Base-by-base conservation (phyloP, 495 filamentous ascomycete genomes). In the Penicillium cinerascens region DNA sequence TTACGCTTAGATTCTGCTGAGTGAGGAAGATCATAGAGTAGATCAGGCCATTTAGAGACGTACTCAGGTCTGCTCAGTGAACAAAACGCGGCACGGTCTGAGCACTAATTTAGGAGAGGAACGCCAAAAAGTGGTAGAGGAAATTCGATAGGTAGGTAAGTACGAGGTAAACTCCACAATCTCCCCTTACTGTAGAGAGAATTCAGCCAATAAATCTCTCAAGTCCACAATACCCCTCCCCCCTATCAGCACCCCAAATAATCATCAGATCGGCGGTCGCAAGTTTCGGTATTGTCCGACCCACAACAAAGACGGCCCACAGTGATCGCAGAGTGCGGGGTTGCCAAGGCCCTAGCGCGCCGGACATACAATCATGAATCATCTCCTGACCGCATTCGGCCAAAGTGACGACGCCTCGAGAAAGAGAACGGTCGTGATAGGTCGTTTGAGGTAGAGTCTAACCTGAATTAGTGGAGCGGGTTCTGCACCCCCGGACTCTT, bases 361-460 rank as follows among this genome's bases (percentile, higher is more conserved):
- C 18, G 40, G 20, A 29, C 10, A 42, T 27, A 45, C 23, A 52
- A 41, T 48, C 42, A 55, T 56, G 61, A 54, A 49, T 61, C 58
- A 61, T 53, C 21, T 27, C 18, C 38, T 40, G 41, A 50, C 23
- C 35, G 23, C 11, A 33, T 10, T 10, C 29, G 0, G 29, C 9
- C 9, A 1, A 13, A 3, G 50, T 60, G 57, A 64, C 51, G 58
- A 57, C 41, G 26, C 47, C 27, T 49, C 52, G 37, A 57, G 40
- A 52, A 60, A 52, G 26, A 48, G 13, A 6, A 6, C 27, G 6
- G 16, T 13, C 40, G 36, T 59, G 59, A 65, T 65, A 61, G 61
- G 61, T 16, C 44, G 36, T 44, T 40, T 51, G 38, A 22, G 20
- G 29, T 36, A 22, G 16, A 52, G 46, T 36, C 49, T 48, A 47